phyloP scores from a whole-genome alignment of 805 yeast species.

The Lipomyces sp. region DNA sequence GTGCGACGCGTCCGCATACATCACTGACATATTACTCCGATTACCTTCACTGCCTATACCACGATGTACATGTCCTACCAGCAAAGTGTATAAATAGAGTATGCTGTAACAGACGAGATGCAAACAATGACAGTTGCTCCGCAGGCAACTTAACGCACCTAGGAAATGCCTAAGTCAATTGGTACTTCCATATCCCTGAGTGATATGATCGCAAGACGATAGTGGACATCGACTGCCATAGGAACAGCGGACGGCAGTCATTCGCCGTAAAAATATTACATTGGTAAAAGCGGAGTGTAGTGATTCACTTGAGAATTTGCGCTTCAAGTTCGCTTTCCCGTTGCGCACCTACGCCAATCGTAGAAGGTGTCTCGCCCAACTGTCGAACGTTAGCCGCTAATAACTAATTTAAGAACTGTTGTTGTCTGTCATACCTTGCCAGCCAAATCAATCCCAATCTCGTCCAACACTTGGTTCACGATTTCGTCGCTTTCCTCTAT shows the following conservation, averaged over 20 bases:
- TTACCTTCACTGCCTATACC: too few relatives aligned
- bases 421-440: conserved; percentile 43
- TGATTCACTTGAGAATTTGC: background rate
- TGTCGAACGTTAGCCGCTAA: background rate
- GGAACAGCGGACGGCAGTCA: background rate
- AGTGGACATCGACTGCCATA: background rate
- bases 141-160: too few relatives aligned
- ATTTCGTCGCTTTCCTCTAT: conserved; percentile 38
- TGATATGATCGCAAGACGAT: background rate
- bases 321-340: conserved; percentile 2
- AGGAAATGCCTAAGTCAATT: too few relatives aligned
- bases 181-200: too few relatives aligned
- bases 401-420: background rate
- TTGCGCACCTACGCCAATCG: conserved; percentile 5
- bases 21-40: too few relatives aligned
- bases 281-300: background rate
- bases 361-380: conserved; percentile 4
- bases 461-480: conserved; percentile 87
- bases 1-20: too few relatives aligned
- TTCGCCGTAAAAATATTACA: background rate
- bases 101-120: too few relatives aligned
- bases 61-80: too few relatives aligned
- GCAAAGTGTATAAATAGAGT: too few relatives aligned
- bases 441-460: conserved; percentile 84
- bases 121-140: too few relatives aligned